phyloP scores from a whole-genome alignment of 2,329 filamentous ascomycete species.

The Verticillium zaregamsianum region DNA sequence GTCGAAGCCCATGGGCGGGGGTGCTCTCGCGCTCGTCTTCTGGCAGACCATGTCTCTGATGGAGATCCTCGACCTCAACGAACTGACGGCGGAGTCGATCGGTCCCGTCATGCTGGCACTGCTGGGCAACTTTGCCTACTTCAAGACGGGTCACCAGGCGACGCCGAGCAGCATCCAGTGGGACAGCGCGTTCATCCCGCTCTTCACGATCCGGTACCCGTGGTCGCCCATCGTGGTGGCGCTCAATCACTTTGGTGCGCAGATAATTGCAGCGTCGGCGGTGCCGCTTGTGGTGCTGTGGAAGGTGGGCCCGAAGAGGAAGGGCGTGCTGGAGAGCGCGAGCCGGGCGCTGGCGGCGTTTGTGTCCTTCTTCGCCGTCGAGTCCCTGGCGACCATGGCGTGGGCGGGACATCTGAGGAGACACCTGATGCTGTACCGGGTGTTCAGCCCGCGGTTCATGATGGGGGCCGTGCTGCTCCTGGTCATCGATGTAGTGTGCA shows the following conservation, averaged over 20 bases:
- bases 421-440: conserved; percentile 94
- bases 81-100: conserved; percentile 63
- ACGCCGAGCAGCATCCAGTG: conserved; percentile 86
- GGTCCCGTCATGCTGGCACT: conserved; percentile 80
- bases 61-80: conserved; percentile 59
- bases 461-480: conserved; percentile 67
- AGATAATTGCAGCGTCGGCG: conserved; percentile 75
- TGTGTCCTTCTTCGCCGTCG: conserved; percentile 74
- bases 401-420: conserved; percentile 85
- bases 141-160: conserved; percentile 97
- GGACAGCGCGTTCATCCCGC: conserved; percentile 90
- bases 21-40: conserved; percentile 73
- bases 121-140: conserved; percentile 92
- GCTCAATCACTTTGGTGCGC: conserved; percentile 85
- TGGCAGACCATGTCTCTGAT: conserved; percentile 85
- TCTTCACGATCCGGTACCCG: conserved; percentile 79
- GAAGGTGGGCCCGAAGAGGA: conserved; percentile 78
- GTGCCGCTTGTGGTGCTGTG: conserved; percentile 82
- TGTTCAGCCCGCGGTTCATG: conserved; percentile 92
- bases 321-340: conserved; percentile 64
- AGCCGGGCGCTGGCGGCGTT: conserved; percentile 71
- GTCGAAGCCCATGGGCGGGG: conserved; percentile 91
- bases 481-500: conserved; percentile 70
- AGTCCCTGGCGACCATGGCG: conserved; percentile 80
- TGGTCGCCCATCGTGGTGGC: conserved; percentile 80